Base-by-base conservation (phyloP, 1,284 basidiomycete genomes). In the Irpex sp. region DNA sequence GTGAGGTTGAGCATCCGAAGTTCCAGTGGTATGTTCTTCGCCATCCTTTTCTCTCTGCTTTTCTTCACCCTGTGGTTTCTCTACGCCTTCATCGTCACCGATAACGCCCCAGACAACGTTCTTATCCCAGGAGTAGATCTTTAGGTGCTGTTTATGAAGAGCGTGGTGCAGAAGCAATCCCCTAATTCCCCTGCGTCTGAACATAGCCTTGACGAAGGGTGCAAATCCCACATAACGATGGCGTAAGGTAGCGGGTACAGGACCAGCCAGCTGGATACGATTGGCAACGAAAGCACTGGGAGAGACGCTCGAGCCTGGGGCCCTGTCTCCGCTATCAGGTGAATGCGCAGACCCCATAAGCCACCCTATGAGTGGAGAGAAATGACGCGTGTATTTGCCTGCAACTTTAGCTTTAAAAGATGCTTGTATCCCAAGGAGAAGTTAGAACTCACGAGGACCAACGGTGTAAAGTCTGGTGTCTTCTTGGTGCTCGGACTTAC, bases 151-250 rank as follows among this genome's bases (percentile, higher is more conserved):
- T 58, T 77, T 75, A 59, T 79, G 78, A 15, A 83, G 67, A 7
- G 74, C 73, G 52, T 74, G 74, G 68, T 81, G 72, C 47, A 83
- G 71, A 5, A 79, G 17, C 47, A 71, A 64, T 0, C 82, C 82
- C 7, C 75, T 66, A 34, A 81, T 65, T 2, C 81, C 79, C 2
- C 67, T 71, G 19, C 68, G 68, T 34, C 71, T 69, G 69, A 82
- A 83, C 75, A 82, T 79, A 40, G 73, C 75, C 59, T 74, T 73
- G 57, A 82, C 75, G 64, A 82, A 80, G 3, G 75, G 69, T 54
- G 74, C 75, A 69, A 81, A 82, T 38, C 79, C 79, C 62, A 82
- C 80, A 66, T 79, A 82, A 26, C 78, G 76, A 68, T 79, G 79
- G 31, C 79, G 78, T 13, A 83, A 74, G 52, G 77, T 73, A 34